Evolutionary conservation across 345 rosid genomes (phyloP).

Genomic region (Gossypium stocksii): DNA sequence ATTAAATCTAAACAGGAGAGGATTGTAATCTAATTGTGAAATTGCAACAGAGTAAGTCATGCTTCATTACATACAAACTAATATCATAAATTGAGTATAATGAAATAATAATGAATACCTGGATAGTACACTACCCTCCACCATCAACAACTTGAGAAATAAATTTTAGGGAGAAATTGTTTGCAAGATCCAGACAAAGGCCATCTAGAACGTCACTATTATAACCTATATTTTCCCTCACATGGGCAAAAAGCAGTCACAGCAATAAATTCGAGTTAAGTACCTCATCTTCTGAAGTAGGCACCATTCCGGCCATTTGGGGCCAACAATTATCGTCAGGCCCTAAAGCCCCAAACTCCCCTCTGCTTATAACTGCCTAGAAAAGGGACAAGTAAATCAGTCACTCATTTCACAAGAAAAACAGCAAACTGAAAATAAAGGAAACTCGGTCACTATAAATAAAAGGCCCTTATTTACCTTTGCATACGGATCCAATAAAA

Average conservation of each 20-base stretch:
- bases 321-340: constrained; percentile 77
- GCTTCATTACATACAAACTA: background rate
- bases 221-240: background rate
- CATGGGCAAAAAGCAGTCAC: background rate
- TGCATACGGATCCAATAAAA: constrained; percentile 87
- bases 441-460: background rate
- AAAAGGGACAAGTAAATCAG: constrained; percentile 22
- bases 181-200: constrained; percentile 1
- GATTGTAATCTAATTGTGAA: background rate
- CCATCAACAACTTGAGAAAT: background rate
- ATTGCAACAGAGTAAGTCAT: background rate
- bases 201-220: background rate
- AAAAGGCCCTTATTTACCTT: constrained; percentile 39
- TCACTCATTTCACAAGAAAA: background rate
- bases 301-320: constrained; percentile 88
- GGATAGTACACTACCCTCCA: background rate
- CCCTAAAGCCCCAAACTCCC: constrained; percentile 68
- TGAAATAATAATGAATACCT: background rate
- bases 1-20: background rate
- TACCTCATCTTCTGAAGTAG: constrained; percentile 65
- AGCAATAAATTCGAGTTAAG: constrained; percentile 1
- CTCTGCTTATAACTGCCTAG: constrained; percentile 85
- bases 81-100: background rate
- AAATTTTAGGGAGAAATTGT: background rate
- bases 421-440: background rate